A percentile compares a stretch with the other conserved stretches of the same genome.
Evolutionary conservation across 306 rosid genomes (phyloP).

Genomic region (Dalbergia oliveri): DNA sequence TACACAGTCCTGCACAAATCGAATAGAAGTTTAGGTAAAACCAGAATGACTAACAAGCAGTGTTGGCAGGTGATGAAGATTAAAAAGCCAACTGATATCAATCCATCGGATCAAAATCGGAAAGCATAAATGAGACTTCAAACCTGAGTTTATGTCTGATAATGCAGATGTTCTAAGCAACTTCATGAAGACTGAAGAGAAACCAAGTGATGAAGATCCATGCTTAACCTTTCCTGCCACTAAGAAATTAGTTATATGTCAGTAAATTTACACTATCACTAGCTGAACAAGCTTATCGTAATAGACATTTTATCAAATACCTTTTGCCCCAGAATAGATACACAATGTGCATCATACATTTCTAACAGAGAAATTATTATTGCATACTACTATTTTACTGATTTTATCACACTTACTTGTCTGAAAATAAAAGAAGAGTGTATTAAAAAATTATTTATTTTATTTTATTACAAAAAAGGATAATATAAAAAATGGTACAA

Average conservation of each 20-base stretch:
- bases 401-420: no score
- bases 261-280: no score
- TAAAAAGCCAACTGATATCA: constrained; percentile 1
- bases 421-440: no score
- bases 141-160: neutral
- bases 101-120: neutral
- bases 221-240: neutral
- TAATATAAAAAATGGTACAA: no score
- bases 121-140: neutral
- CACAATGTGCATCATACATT: neutral
- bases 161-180: neutral
- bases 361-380: neutral
- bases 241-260: neutral
- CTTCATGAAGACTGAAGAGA: neutral
- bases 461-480: no score
- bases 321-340: neutral
- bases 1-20: neutral
- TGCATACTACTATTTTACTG: no score
- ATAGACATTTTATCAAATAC: no score
- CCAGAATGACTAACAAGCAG: neutral
- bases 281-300: neutral
- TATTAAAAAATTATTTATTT: no score
- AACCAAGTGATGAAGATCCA: neutral
- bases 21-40: neutral
- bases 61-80: neutral